Conservation (phyloP, 2,329 filamentous ascomycete species). For the Xylaria polymorpha region DNA sequence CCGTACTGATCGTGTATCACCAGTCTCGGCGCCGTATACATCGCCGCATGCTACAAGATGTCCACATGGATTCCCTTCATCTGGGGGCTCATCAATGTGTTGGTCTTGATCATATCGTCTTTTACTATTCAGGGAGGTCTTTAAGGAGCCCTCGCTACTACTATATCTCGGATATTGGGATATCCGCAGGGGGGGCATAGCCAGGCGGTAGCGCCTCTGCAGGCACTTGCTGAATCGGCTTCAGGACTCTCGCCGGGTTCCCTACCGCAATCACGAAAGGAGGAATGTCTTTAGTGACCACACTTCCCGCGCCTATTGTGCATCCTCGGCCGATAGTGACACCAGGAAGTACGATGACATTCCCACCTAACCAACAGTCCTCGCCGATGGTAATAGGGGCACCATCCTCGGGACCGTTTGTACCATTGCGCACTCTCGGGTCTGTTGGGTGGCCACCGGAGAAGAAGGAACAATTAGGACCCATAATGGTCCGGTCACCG, state of each 20-base stretch:
- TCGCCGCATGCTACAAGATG: constrained; percentile 86
- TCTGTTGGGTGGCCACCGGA: constrained; percentile 82
- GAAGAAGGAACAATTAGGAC: constrained; percentile 82
- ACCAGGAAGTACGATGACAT: constrained; percentile 77
- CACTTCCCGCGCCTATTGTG: constrained; percentile 82
- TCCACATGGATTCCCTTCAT: constrained; percentile 93
- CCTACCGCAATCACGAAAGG: constrained; percentile 72
- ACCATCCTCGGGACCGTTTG: constrained; percentile 78
- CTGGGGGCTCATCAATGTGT: constrained; percentile 86
- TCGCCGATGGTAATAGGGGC: constrained; percentile 79
- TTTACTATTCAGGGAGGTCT: constrained; percentile 94
- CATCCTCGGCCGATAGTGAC: constrained; percentile 80
- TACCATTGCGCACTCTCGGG: constrained; percentile 78
- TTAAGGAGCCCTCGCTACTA: constrained; percentile 57
- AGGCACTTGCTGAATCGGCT: constrained; percentile 38
- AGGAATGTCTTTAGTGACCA: constrained; percentile 82
- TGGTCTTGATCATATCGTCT: constrained; percentile 85
- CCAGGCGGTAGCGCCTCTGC: constrained; percentile 41
- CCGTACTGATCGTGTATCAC: constrained; percentile 30
- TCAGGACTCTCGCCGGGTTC: constrained; percentile 72
- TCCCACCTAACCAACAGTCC: constrained; percentile 84
- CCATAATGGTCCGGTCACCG: constrained; percentile 80
- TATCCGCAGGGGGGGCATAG: constrained; percentile 40
- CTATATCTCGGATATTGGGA: constrained; percentile 36
- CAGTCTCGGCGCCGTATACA: constrained; percentile 83